Conservation (phyloP, 2,329 filamentous ascomycete genomes). For the Calonectria ilicicola region DNA sequence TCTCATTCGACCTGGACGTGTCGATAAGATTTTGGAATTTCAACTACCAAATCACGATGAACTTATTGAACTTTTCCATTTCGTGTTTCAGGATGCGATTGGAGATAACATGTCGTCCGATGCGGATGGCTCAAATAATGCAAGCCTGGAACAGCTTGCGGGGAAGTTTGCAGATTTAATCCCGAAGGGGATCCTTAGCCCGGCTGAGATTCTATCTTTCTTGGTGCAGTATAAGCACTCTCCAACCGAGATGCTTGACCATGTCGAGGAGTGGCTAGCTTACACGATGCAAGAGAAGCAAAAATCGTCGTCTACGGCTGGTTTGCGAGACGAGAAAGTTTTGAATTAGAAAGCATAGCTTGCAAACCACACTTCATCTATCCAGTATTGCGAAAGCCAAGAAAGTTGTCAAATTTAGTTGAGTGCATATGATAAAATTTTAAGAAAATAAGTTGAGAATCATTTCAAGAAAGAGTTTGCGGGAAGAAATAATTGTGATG, state of each 20-base stretch:
- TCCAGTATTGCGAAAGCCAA: too few relatives aligned
- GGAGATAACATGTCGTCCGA: neutral
- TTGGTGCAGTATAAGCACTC: neutral
- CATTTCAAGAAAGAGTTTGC: too few relatives aligned
- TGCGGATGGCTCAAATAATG: neutral
- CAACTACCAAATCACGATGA: neutral
- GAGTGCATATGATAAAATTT: too few relatives aligned
- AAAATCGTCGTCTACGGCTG: neutral
- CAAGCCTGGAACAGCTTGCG: neutral
- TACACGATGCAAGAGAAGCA: conserved; percentile 1
- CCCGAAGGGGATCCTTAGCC: neutral
- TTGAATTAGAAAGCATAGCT: neutral
- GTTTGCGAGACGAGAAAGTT: neutral
- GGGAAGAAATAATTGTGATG: too few relatives aligned
- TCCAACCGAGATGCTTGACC: neutral
- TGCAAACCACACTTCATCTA: too few relatives aligned
- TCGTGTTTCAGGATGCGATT: neutral
- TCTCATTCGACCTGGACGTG: neutral
- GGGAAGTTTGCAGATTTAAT: neutral
- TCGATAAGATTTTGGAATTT: conserved; percentile 1
- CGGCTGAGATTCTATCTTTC: conserved; percentile 4
- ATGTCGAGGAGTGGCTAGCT: neutral
- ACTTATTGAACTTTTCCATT: neutral
- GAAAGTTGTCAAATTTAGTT: too few relatives aligned
- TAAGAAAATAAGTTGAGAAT: too few relatives aligned